These are phyloP conservation scores for Anethum foeniculum DNA, from an alignment of 140 eudicot species.

Conservation along the genomic window DNA sequence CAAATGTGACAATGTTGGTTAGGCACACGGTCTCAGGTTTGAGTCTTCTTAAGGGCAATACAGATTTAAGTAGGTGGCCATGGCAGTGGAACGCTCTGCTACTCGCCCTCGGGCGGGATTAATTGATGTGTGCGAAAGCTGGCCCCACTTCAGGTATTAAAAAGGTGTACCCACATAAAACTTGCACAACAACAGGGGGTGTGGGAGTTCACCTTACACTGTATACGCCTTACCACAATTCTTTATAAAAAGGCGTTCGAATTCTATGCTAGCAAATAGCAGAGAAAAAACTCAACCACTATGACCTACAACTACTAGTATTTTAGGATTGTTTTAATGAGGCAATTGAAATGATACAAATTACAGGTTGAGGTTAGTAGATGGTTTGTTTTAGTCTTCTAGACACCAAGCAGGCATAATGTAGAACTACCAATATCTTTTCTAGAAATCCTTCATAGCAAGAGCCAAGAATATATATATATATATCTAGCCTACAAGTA, in stretches of 20 bases:
- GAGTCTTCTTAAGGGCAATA: no score
- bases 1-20: no score
- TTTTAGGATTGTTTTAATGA: no score
- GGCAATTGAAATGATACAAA: background rate
- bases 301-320: background rate
- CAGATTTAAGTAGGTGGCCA: no score
- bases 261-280: background rate
- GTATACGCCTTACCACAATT: background rate
- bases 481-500: background rate
- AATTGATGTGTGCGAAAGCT: no score
- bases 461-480: no score
- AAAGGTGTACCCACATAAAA: no score
- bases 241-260: background rate
- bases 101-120: no score
- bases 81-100: no score
- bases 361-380: background rate
- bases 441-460: background rate
- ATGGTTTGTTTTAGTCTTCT: background rate
- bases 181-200: background rate
- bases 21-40: no score
- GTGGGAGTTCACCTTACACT: background rate
- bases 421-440: background rate
- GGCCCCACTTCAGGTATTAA: no score
- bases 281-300: background rate
- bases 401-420: background rate